phyloP scores from a whole-genome alignment of 768 basidiomycete species.

The Mycena epipterygia region DNA sequence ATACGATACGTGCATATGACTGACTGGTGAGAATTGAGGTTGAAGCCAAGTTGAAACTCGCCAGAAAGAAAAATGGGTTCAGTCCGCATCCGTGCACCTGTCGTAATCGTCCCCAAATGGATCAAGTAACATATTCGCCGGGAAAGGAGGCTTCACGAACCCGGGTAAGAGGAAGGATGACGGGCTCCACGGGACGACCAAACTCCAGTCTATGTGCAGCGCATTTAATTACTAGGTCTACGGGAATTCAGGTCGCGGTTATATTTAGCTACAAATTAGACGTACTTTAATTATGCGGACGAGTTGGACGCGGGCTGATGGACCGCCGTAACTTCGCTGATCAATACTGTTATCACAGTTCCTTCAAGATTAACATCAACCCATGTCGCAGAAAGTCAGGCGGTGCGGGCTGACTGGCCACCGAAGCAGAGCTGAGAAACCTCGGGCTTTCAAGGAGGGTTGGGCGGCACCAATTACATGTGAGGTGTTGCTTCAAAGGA shows the following conservation, averaged over 20 bases:
- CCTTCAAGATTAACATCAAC: not conserved
- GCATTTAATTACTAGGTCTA: constrained; percentile 2
- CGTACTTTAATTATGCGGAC: not conserved
- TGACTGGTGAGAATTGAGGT: too few species aligned
- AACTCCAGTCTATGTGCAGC: not conserved
- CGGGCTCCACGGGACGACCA: not conserved
- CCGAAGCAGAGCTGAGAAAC: constrained; percentile 1
- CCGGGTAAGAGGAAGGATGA: not conserved
- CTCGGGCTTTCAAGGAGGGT: not conserved
- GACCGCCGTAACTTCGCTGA: constrained; percentile 1
- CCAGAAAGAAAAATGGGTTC: too few species aligned
- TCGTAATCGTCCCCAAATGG: too few species aligned
- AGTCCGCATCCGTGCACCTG: too few species aligned
- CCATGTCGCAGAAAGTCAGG: not conserved
- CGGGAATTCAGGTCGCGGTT: not conserved
- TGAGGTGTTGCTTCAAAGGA: not conserved
- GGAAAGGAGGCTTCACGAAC: not conserved
- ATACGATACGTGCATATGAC: too few species aligned
- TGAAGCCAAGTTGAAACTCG: too few species aligned
- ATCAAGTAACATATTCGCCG: too few species aligned
- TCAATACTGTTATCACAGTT: not conserved
- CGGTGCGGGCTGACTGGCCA: not conserved
- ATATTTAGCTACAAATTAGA: constrained; percentile 1
- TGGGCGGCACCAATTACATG: not conserved
- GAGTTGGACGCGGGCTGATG: not conserved